Evolutionary conservation across 306 rosid genomes (phyloP).

Genomic region (Dryas alaskensis): DNA sequence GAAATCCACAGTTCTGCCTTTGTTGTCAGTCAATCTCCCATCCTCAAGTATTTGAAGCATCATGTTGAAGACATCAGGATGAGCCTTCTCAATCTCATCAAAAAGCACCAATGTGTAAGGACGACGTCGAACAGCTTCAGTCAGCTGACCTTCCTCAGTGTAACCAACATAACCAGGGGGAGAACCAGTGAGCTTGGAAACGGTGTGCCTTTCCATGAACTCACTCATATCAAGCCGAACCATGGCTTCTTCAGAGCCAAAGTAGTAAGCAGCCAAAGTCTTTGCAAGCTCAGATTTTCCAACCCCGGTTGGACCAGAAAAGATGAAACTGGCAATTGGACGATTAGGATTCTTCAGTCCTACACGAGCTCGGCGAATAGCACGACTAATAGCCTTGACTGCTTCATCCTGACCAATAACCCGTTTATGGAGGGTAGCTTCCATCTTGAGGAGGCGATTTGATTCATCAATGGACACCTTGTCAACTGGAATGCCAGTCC

Average conservation of each 20-base stretch:
- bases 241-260: conserved; percentile 96
- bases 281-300: conserved; percentile 96
- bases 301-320: conserved; percentile 98
- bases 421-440: conserved; percentile 84
- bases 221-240: conserved; percentile 97
- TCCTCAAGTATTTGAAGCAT: conserved; percentile 98
- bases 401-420: conserved; percentile 95
- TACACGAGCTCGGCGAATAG: conserved; percentile 94
- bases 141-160: conserved; percentile 93
- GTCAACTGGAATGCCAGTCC: conserved; percentile 98
- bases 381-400: conserved; percentile 89
- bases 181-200: conserved; percentile 90
- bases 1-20: conserved; percentile 96
- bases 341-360: conserved; percentile 93
- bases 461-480: conserved; percentile 93
- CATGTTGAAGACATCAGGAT: conserved; percentile 95
- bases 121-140: conserved; percentile 95
- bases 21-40: conserved; percentile 91
- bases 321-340: conserved; percentile 95
- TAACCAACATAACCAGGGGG: conserved; percentile 98
- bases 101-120: conserved; percentile 91
- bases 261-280: conserved; percentile 82
- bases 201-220: conserved; percentile 95
- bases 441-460: conserved; percentile 96
- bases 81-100: conserved; percentile 97